These are phyloP conservation scores for Rhodotorula sp. DNA, from an alignment of 1,284 basidiomycete genomes.

Conservation along the genomic window DNA sequence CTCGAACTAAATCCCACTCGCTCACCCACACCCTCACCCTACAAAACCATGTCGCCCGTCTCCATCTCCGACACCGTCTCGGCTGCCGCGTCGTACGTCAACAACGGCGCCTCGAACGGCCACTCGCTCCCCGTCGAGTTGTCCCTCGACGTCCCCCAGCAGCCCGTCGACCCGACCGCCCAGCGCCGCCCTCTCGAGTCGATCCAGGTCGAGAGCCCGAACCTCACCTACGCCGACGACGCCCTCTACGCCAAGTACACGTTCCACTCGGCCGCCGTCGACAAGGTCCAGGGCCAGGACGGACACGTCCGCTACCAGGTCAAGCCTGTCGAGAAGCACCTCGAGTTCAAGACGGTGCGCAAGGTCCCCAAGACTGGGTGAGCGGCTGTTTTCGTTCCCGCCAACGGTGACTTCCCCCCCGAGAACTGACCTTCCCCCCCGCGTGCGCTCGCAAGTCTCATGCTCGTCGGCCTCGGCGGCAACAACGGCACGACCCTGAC, in stretches of 20 bases:
- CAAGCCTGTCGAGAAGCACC: slow-evolving; percentile 68
- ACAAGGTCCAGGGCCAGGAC: slow-evolving; percentile 61
- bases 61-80: slow-evolving; percentile 10
- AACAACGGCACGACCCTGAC: slow-evolving; percentile 96
- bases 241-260: slow-evolving; percentile 78
- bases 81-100: slow-evolving; percentile 28
- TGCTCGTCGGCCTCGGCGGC: slow-evolving; percentile 95
- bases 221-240: slow-evolving; percentile 74
- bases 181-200: slow-evolving; percentile 66
- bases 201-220: slow-evolving; percentile 79
- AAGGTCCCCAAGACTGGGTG: slow-evolving; percentile 90
- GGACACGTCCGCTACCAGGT: slow-evolving; percentile 57
- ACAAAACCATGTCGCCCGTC: slow-evolving; percentile 49
- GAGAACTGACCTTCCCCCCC: not conserved
- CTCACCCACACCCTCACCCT: slow-evolving; percentile 16
- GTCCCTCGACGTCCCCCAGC: not conserved
- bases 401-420: too few relatives aligned
- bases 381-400: slow-evolving; percentile 47
- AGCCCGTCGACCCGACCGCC: slow-evolving; percentile 73
- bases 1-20: slow-evolving; percentile 39
- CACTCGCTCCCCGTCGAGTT: not conserved
- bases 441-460: slow-evolving; percentile 68
- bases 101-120: slow-evolving; percentile 30
- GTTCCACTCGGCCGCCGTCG: slow-evolving; percentile 59
- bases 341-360: slow-evolving; percentile 87